phyloP scores from a whole-genome alignment of 192 early-diverging fungal species.

The Powellomyces hirtus region DNA sequence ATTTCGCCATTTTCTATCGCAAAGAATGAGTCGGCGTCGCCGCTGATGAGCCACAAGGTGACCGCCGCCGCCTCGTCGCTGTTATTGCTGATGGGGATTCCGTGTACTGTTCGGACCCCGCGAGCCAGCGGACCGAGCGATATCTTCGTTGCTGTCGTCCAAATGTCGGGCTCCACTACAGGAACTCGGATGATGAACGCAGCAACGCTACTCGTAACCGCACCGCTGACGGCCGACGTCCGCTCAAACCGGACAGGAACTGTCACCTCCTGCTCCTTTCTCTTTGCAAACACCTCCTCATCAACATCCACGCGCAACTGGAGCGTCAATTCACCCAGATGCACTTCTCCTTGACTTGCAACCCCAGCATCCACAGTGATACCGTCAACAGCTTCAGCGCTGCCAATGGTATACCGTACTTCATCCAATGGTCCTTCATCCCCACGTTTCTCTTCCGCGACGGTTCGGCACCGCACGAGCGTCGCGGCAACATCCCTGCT shows the following conservation, averaged over 20 bases:
- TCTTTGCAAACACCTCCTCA: background rate
- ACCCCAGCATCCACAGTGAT: background rate
- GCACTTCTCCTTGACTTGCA: background rate
- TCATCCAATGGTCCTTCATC: background rate
- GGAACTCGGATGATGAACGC: background rate
- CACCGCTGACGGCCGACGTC: background rate
- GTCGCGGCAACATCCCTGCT: background rate
- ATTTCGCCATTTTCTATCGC: too few species aligned
- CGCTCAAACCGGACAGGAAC: background rate
- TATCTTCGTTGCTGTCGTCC: background rate
- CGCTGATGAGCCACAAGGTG: background rate
- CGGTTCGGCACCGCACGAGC: background rate
- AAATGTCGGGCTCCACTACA: background rate
- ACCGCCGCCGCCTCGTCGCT: background rate
- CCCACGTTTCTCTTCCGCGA: background rate
- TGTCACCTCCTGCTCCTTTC: background rate
- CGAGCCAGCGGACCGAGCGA: background rate
- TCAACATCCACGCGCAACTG: background rate
- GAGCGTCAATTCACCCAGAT: background rate
- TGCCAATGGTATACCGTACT: background rate
- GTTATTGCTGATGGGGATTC: background rate
- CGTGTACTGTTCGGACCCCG: background rate
- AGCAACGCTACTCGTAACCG: background rate
- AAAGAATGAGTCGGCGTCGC: background rate
- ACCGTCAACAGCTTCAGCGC: background rate